Evolutionary conservation across 1,139 yeast species (phyloP), one percentile per base, ranked within the genome.

Genomic region (Protomyces macrosporus): DNA sequence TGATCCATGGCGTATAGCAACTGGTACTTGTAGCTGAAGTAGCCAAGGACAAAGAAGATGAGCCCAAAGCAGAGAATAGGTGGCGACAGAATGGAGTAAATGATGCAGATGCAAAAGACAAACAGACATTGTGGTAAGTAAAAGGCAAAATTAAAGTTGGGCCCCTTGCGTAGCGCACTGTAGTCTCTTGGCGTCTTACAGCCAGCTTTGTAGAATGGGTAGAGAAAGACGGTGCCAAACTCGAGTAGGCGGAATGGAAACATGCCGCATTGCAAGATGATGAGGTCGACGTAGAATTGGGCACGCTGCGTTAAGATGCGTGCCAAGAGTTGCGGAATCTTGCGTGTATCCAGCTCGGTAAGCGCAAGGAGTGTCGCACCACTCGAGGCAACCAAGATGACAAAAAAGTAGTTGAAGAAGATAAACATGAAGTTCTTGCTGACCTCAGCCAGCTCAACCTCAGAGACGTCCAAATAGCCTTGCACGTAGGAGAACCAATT

Each of bases 201-300:
- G 39, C 68, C 63, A 35, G 65, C 50, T 51, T 67, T 61, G 53
- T 64, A 84, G 65, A 79, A 82, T 54, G 83, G 90, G 74, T 81
- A 86, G 71, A 81, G 82, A 64, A 80, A 76, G 69, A 84, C 79
- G 68, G 87, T 87, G 0, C 96, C 96, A 35, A 84, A 75, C 70
- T 85, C 81, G 55, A 90, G 76, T 45, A 89, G 75, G 65, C 88
- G 83, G 68, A 88, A 84, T 0, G 96, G 96, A 72, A 87, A 86
- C 81, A 90, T 86, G 1, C 93, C 95, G n/a, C 96, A 96, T 73
- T 89, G 97, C 51, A 89, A 79, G 35, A 89, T 80, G 63, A 89
- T 88, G 73, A 89, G 79, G 73, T 89, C 95, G 59, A 87, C 90
- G 74, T 90, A 89, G 73, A 89, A 90, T 64, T 87, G 77, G 6